Conservation (phyloP, 768 basidiomycete species). For the Tricholoma hemisulphureum region DNA sequence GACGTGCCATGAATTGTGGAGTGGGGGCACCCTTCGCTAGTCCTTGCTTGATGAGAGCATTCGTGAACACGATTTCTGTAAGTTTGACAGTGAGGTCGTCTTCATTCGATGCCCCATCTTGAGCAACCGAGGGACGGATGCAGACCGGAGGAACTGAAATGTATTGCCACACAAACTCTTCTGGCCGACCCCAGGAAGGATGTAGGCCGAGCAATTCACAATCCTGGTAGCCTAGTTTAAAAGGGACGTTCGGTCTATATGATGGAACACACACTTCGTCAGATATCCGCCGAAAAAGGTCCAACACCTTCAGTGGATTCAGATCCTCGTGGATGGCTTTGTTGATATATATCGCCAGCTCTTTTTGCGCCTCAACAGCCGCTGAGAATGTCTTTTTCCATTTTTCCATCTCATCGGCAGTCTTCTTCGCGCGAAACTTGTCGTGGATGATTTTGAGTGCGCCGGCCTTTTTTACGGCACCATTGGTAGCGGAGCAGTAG, state of each 20-base stretch:
- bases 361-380: slow-evolving; percentile 85
- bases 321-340: slow-evolving; percentile 91
- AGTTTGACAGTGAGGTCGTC: slow-evolving; percentile 98
- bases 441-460: slow-evolving; percentile 97
- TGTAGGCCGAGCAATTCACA: slow-evolving; percentile 92
- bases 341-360: slow-evolving; percentile 78
- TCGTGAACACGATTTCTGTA: slow-evolving; percentile 94
- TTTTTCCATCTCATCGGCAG: slow-evolving; percentile 81
- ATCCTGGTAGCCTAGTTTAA: slow-evolving; percentile 51
- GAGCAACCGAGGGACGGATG: slow-evolving; percentile 94
- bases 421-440: slow-evolving; percentile 94
- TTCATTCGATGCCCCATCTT: slow-evolving; percentile 97
- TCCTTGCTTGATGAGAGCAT: slow-evolving; percentile 88
- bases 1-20: slow-evolving; percentile 78
- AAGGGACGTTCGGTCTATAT: not conserved
- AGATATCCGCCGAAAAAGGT: slow-evolving; percentile 88
- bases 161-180: slow-evolving; percentile 99
- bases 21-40: slow-evolving; percentile 86
- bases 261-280: slow-evolving; percentile 61
- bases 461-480: slow-evolving; percentile 93
- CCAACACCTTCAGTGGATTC: slow-evolving; percentile 90
- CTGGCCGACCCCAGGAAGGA: slow-evolving; percentile 86
- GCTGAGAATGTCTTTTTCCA: slow-evolving; percentile 80
- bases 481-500: slow-evolving; percentile 91
- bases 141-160: slow-evolving; percentile 97